Percentiles rank a stretch among this genome's conserved stretches.
Evolutionary conservation across 2,329 filamentous ascomycete species (phyloP).

Genomic region (Daldinia eschscholtzii): DNA sequence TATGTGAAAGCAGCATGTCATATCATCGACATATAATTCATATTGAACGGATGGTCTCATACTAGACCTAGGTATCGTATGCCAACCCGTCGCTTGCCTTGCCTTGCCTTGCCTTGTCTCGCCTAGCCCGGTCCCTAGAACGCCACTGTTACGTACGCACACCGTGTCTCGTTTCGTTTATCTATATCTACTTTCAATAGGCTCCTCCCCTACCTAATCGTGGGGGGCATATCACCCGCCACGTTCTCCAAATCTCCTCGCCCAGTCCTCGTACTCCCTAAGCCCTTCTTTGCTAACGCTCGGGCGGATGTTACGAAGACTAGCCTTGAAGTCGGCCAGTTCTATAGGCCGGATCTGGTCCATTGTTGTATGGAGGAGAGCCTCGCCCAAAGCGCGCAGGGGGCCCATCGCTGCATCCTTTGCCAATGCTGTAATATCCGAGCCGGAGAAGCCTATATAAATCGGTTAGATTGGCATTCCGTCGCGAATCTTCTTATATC

Average conservation of each 20-base stretch:
- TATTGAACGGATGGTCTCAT: slow-evolving; percentile 31
- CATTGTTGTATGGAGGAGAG: slow-evolving; percentile 89
- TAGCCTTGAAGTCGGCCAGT: slow-evolving; percentile 85
- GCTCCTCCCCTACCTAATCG: background rate
- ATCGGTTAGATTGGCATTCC: slow-evolving; percentile 3
- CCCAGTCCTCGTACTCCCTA: slow-evolving; percentile 94
- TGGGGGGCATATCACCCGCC: slow-evolving; percentile 71
- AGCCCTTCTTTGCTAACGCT: slow-evolving; percentile 89
- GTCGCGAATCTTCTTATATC: slow-evolving; percentile 15
- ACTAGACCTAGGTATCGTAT: slow-evolving; percentile 38
- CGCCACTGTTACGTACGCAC: slow-evolving; percentile 13
- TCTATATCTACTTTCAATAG: background rate
- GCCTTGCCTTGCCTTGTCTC: background rate
- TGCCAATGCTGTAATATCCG: slow-evolving; percentile 94
- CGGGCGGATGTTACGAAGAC: slow-evolving; percentile 85
- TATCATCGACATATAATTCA: slow-evolving; percentile 29
- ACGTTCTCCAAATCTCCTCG: slow-evolving; percentile 89
- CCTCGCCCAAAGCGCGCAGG: slow-evolving; percentile 88
- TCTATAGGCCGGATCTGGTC: slow-evolving; percentile 92
- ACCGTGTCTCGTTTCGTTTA: slow-evolving; percentile 9
- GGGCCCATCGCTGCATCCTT: slow-evolving; percentile 99
- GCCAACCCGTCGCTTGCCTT: slow-evolving; percentile 22
- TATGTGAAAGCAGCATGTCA: slow-evolving; percentile 17
- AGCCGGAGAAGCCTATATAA: slow-evolving; percentile 88
- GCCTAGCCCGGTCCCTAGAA: slow-evolving; percentile 9